A percentile compares a stretch with the other conserved stretches of the same genome.
These are phyloP conservation scores for Trametes meyenii DNA, from an alignment of 768 basidiomycete species.

Conservation along the genomic window DNA sequence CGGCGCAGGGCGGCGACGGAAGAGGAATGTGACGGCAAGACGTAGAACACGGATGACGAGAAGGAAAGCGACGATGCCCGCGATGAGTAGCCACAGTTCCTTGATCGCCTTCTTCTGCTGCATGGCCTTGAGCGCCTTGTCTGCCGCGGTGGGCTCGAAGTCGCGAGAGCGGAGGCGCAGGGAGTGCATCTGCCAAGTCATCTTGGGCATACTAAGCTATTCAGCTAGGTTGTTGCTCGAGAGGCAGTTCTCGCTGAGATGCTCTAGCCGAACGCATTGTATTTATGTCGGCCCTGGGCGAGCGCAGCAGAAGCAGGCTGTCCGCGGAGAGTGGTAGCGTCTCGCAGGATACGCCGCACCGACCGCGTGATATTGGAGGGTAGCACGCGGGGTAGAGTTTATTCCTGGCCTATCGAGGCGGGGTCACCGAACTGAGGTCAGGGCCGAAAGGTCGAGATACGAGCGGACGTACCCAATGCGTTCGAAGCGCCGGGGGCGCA, in stretches of 20 bases:
- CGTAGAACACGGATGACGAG: conserved; percentile 37
- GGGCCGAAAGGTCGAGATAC: conserved; percentile 3
- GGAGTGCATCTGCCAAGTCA: conserved; percentile 13
- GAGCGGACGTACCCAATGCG: conserved; percentile 11
- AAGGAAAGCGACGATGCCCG: conserved; percentile 41
- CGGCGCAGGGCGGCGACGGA: background rate
- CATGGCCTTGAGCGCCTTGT: conserved; percentile 38
- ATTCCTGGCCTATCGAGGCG: conserved; percentile 11
- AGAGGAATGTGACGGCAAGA: conserved; percentile 13
- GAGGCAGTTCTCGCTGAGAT: conserved; percentile 11
- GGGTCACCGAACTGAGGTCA: conserved; percentile 17
- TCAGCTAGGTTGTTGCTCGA: conserved; percentile 1
- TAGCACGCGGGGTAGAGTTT: conserved; percentile 12
- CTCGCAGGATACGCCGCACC: conserved; percentile 10
- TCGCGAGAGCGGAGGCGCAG: conserved; percentile 17
- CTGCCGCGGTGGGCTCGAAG: conserved; percentile 36
- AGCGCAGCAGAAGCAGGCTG: background rate
- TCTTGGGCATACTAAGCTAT: background rate
- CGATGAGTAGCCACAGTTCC: conserved; percentile 46
- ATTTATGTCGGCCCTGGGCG: conserved; percentile 11
- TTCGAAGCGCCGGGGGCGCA: conserved; percentile 6
- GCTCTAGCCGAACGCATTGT: conserved; percentile 6
- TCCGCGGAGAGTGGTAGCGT: background rate
- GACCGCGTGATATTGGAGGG: conserved; percentile 20
- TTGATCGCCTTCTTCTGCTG: conserved; percentile 42